These are phyloP conservation scores for Cystobasidium pallidum DNA, from an alignment of 1,284 basidiomycete species.

Conservation along the genomic window DNA sequence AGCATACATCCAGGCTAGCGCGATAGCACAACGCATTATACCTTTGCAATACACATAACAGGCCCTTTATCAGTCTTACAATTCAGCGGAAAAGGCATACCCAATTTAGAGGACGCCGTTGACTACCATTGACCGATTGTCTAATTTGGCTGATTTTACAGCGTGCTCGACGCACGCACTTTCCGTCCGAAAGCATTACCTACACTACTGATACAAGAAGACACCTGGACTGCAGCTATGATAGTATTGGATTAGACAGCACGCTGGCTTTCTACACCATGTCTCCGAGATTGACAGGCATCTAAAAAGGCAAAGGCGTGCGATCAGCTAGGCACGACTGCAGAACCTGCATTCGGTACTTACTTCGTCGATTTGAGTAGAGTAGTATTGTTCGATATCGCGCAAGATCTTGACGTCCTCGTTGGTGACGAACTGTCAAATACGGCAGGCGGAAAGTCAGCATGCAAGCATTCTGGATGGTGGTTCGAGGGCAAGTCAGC, in stretches of 20 bases:
- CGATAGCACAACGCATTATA: not conserved
- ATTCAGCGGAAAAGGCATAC: too few relatives aligned
- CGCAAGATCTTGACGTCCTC: slow-evolving; percentile 73
- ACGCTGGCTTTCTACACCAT: slow-evolving; percentile 5
- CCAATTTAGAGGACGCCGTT: too few relatives aligned
- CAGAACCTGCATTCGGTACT: not conserved
- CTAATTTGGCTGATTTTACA: not conserved
- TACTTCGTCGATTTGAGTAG: slow-evolving; percentile 72
- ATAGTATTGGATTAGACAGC: not conserved
- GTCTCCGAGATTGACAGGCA: slow-evolving; percentile 24
- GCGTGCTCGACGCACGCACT: not conserved
- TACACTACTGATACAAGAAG: slow-evolving; percentile 8
- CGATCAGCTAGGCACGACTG: too few relatives aligned
- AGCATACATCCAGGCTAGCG: not conserved
- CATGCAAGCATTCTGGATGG: not conserved
- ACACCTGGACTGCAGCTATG: not conserved
- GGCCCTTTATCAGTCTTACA: too few relatives aligned
- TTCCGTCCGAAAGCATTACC: not conserved
- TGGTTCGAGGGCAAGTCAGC: too few relatives aligned
- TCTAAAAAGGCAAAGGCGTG: not conserved
- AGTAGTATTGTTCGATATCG: slow-evolving; percentile 69
- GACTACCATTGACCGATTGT: too few relatives aligned
- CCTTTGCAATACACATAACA: not conserved
- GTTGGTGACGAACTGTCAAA: slow-evolving; percentile 77
- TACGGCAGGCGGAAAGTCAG: not conserved